Base-by-base conservation (phyloP, 345 rosid species). In the Populus alba region DNA sequence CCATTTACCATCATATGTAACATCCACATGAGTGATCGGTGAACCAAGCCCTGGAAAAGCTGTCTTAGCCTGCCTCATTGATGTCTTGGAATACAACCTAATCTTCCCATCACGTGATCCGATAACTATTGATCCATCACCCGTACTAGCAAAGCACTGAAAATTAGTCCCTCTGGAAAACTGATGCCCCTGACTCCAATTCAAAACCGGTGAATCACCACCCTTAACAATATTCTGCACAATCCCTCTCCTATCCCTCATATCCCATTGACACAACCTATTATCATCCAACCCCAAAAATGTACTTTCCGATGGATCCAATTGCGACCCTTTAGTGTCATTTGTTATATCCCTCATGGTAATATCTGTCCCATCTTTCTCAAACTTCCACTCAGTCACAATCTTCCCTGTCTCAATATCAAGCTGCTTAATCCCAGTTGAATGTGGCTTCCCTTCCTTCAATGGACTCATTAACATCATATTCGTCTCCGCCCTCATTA, bases 31-130 rank as follows among this genome's bases (percentile, higher is more conserved):
- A 65, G 98, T 95, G 61, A 95, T 86, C 1, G 96, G 96, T 7
- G 96, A 95, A 65, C 99, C 99, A 20, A 95, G 98, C 77, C 99
- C 99, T 0, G 99, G 99, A 73, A 95, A 95, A 38, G 98, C 97
- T 0, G 98, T 95, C 86, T 92, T 95, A 15, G 99, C 99, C 87
- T 83, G 88, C 84, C 99, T 92, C 98, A 92, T 91, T 16, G 98
- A 90, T 23, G 94, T 87, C 88, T 78, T 92, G 0, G 98, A 92
- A 77, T 93, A 95, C 84, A 93, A 55, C 82, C 99, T 91, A 81
- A 95, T 90, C 96, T 95, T 95, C 35, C 99, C 99, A 70, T 95
- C 98, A 65, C 87, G 87, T 0, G 99, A 95, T 3, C 99, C 99
- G 47, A 91, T 92, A 57, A 93, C 96, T 67, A 93, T 95, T 0